Evolutionary conservation across 495 filamentous ascomycete genomes (phyloP), one percentile per base, ranked within the genome.

Genomic region (Lophium mytilinum): DNA sequence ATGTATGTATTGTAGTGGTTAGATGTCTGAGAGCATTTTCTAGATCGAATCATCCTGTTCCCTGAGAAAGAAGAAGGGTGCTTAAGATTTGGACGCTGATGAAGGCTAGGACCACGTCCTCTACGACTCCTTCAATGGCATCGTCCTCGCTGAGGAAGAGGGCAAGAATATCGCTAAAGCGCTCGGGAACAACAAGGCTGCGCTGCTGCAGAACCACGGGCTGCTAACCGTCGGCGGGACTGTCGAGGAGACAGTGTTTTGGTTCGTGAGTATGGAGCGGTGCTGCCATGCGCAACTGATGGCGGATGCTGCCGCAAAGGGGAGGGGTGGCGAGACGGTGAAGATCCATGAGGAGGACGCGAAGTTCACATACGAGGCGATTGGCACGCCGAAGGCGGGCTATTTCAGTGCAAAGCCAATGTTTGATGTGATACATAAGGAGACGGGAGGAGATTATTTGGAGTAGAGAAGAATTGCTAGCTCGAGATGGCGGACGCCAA

Each of bases 271-370:
- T 50, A 63, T 91, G 56, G 87, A 89, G 58, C 86, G 82, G 60
- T 87, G 82, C 68, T 90, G 87, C 64, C 79, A 89, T 64, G 78
- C 79, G n/a, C 86, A 90, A 68, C 68, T 91, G 35, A 60, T 89
- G 55, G 87, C 86, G 4, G 87, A 91, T 68, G 87, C 87, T 0
- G 86, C 86, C 4, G 85, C 85, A 9, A 74, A 68, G 0, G 85
- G 84, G 7, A 72, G 81, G 1, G 87, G 86, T 3, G 77, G 76
- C 0, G 68, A 75, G 62, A 86, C 84, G 1, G 68, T 86, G 40
- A 85, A 84, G 69, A 84, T 91, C 59, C 71, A 75, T 15, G 82
- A 87, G 0, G 78, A 81, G 21, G 83, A 89, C 67, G 87, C 87
- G 9, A 74, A 65, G 18, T 85, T 76, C 52, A 90, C 86, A 2